Evolutionary conservation across 805 yeast genomes (phyloP), one percentile per base, ranked within the genome.

Genomic region (Kuraishia piskuri): DNA sequence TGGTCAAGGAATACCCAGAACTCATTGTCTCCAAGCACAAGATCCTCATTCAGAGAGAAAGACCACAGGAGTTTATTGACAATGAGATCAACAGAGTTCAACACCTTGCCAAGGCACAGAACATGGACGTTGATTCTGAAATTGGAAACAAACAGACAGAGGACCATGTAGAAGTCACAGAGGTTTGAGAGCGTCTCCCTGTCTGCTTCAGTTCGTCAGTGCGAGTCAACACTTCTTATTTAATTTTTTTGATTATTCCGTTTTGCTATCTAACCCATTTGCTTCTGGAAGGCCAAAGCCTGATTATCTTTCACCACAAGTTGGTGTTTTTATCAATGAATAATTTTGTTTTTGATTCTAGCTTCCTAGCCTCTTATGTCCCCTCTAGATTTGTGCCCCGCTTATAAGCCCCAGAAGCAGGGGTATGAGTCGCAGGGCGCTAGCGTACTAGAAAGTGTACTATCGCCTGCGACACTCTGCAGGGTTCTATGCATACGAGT

Each of bases 1-100:
- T 86, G 53, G 81, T 70, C 44, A 20, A 20, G 20, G 40, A 40
- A 37, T 50, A 50, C 23, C 36, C 22, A 8, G 14, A 19, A 17
- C 57, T 51, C 7, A 17, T 50, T 24, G 52, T 50, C 8, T 45
- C 22, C 52, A 23, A 23, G 22, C 36, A 50, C 49, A 50, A 50
- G 48, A 26, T 31, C 23, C 40, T 50, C 17, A 50, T 47, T 7
- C 52, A 50, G 37, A 40, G 48, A 44, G 37, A 10, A 19, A 50
- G 52, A 24, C 48, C 52, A 23, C 44, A 50, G 37, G 52, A 50
- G 40, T 50, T 50, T 17, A 22, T 26, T 14, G 19, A 23, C 14
- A 31, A 24, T 23, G 52, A 50, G 22, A 20, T 9, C 17, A 23
- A 44, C 22, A 50, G 52, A 50, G 48, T 50, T 22, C 48, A 48